phyloP scores from a whole-genome alignment of 805 yeast genomes.

The Allodekkera sacchari region DNA sequence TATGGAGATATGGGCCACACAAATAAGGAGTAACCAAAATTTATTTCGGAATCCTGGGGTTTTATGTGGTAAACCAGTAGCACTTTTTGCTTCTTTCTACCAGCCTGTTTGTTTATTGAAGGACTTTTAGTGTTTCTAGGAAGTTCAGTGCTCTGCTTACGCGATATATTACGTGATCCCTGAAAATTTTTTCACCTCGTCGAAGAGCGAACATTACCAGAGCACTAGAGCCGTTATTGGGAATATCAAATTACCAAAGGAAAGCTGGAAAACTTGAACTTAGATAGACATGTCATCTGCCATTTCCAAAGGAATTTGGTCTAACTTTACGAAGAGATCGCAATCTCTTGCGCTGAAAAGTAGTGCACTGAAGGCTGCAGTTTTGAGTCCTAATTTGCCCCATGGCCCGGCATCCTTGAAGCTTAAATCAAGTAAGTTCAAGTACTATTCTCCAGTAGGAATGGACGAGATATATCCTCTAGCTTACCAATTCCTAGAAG shows the following conservation, averaged over 20 bases:
- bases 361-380: constrained; percentile 18
- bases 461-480: constrained; percentile 65
- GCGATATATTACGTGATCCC: too few species aligned
- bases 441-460: constrained; percentile 62
- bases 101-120: too few species aligned
- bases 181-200: too few species aligned
- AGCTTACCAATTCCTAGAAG: constrained; percentile 51
- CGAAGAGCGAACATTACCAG: too few species aligned
- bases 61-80: too few species aligned
- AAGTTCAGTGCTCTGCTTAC: too few species aligned
- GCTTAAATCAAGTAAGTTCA: constrained; percentile 31
- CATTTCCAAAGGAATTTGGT: constrained; percentile 29
- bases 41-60: too few species aligned
- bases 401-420: constrained; percentile 48
- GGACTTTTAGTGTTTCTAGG: too few species aligned
- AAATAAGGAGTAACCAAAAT: too few species aligned
- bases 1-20: too few species aligned
- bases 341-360: constrained; percentile 22
- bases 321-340: constrained; percentile 26
- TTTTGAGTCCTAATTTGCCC: constrained; percentile 26
- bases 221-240: too few species aligned
- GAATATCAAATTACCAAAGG: background rate
- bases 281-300: constrained; percentile 8
- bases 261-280: background rate
- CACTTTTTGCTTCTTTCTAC: too few species aligned